Percentiles rank a stretch among this genome's conserved stretches.
Conservation (phyloP, 1,139 yeast genomes). For the Suhomyces atakaporum region DNA sequence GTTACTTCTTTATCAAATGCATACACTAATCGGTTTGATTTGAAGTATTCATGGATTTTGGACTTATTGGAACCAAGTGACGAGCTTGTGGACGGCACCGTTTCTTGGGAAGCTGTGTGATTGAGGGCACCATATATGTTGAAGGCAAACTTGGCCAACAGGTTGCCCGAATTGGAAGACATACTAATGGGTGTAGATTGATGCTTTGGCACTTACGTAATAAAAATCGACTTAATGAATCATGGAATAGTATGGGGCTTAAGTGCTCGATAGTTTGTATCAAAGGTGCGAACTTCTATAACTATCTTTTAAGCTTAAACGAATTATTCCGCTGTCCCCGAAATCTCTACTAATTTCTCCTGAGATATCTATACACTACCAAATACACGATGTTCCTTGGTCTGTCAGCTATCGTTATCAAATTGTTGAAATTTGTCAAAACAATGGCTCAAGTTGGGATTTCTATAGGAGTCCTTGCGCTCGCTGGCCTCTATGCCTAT, state of each 20-base stretch:
- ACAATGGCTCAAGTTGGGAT: slow-evolving; percentile 29
- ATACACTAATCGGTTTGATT: slow-evolving; percentile 20
- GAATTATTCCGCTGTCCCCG: too few relatives aligned
- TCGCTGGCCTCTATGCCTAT: slow-evolving; percentile 61
- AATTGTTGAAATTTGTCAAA: slow-evolving; percentile 15
- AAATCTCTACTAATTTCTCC: not conserved
- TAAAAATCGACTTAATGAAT: too few relatives aligned
- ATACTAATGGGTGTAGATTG: not conserved
- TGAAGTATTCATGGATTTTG: slow-evolving; percentile 8
- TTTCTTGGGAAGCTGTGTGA: slow-evolving; percentile 15
- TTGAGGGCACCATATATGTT: slow-evolving; percentile 34
- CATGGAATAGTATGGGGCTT: too few relatives aligned
- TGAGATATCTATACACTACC: not conserved
- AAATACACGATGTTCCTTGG: slow-evolving; percentile 7
- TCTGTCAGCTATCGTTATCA: slow-evolving; percentile 10
- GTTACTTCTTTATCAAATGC: slow-evolving; percentile 35
- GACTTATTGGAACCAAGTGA: slow-evolving; percentile 15
- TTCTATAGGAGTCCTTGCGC: slow-evolving; percentile 40
- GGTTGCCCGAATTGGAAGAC: slow-evolving; percentile 15
- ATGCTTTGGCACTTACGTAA: slow-evolving; percentile 3
- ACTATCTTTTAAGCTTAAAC: too few relatives aligned
- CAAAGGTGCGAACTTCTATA: too few relatives aligned
- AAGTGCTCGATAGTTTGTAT: too few relatives aligned
- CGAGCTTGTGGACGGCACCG: slow-evolving; percentile 16
- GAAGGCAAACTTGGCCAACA: slow-evolving; percentile 37